Percentiles rank a stretch among this genome's conserved stretches.
Conservation (phyloP, 2,329 filamentous ascomycete genomes). For the Elsinoe arachidis region DNA sequence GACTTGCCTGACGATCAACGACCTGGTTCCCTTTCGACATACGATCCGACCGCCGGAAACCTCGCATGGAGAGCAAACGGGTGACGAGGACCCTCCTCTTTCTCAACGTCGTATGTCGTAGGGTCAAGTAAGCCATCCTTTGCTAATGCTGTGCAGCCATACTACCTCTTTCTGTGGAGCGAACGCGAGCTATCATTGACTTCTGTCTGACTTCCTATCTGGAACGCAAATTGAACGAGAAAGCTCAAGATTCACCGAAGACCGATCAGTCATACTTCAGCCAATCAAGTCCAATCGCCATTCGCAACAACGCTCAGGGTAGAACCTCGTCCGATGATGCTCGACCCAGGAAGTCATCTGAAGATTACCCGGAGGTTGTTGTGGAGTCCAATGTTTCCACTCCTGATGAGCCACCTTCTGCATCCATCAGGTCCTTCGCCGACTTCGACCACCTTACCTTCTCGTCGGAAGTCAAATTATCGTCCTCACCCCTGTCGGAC, state of each 20-base stretch:
- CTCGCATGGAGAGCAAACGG: background rate
- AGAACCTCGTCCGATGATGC: constrained; percentile 2
- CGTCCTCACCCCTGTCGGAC: constrained; percentile 6
- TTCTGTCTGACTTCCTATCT: constrained; percentile 46
- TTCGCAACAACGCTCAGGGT: background rate
- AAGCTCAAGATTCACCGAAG: background rate
- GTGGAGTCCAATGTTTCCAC: background rate
- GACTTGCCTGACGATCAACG: constrained; percentile 77
- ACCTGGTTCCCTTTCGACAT: constrained; percentile 40
- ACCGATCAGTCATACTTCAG: background rate
- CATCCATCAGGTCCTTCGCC: constrained; percentile 12
- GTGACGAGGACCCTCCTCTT: background rate
- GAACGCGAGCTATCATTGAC: constrained; percentile 51
- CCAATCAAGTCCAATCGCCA: background rate
- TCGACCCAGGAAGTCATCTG: background rate
- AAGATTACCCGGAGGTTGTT: constrained; percentile 3
- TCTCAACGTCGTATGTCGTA: background rate
- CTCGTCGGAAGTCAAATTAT: background rate
- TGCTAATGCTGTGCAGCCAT: constrained; percentile 6
- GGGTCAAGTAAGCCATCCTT: too few relatives aligned
- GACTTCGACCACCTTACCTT: constrained; percentile 15
- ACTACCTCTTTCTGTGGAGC: constrained; percentile 49
- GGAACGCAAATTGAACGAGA: constrained; percentile 19
- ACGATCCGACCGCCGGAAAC: background rate
- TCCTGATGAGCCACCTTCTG: constrained; percentile 12